These are phyloP conservation scores for Paracoccidioides lutzii DNA, from an alignment of 2,329 filamentous ascomycete species.

Conservation along the genomic window DNA sequence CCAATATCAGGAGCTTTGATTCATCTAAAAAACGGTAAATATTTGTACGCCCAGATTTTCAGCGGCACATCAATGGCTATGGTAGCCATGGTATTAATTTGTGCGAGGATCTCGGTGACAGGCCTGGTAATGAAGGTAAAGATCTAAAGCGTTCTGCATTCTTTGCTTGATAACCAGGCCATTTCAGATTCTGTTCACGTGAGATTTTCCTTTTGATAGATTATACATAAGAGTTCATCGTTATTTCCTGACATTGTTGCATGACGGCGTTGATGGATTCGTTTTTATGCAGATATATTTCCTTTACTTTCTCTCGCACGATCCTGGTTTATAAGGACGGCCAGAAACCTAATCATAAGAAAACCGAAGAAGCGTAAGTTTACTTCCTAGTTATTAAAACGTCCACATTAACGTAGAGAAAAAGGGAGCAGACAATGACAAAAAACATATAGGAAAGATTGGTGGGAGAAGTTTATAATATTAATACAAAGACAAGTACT, in stretches of 20 bases:
- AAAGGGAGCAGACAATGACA: too few species aligned
- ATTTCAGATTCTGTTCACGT: background rate
- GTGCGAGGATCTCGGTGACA: slow-evolving; percentile 28
- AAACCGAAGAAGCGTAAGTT: too few species aligned
- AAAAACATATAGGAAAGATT: too few species aligned
- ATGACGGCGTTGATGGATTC: background rate
- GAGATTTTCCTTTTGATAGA: background rate
- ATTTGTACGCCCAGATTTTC: slow-evolving; percentile 41
- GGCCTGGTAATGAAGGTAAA: slow-evolving; percentile 23
- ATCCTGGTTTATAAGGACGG: background rate
- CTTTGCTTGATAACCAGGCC: background rate
- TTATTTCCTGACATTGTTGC: background rate
- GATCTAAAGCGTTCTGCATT: slow-evolving; percentile 14
- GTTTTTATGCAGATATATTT: background rate
- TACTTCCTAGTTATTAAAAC: too few species aligned
- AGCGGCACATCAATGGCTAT: slow-evolving; percentile 34
- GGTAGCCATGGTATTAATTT: slow-evolving; percentile 31
- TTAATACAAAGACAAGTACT: too few species aligned
- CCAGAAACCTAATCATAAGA: too few species aligned
- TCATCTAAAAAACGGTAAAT: slow-evolving; percentile 32
- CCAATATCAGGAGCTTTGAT: slow-evolving; percentile 44
- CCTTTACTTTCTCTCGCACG: background rate
- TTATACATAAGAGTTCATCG: background rate
- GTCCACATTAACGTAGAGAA: too few species aligned
- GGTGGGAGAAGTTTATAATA: too few species aligned